phyloP scores from a whole-genome alignment of 176 grass and related monocot species.

The Rhipidocladum racemiflorum region DNA sequence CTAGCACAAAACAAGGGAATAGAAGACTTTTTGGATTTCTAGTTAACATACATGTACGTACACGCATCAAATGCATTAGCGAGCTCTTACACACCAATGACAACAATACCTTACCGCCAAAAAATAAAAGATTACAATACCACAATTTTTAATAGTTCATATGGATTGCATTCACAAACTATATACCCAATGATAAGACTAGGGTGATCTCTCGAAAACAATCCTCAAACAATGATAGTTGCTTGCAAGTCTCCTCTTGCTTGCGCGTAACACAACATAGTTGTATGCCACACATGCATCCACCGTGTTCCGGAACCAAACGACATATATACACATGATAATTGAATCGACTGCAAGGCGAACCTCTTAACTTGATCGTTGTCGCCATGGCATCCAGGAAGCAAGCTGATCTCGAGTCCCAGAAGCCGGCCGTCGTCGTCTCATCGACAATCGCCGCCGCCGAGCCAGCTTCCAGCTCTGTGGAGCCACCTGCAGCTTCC shows the following conservation, averaged over 20 bases:
- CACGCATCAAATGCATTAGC: neutral
- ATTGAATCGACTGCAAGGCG: neutral
- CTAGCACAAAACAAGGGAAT: neutral
- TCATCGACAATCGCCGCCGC: neutral
- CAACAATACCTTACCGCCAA: neutral
- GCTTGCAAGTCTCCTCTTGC: constrained; percentile 7
- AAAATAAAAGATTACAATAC: neutral
- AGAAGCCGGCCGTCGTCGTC: neutral
- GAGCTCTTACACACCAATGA: neutral
- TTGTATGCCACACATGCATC: neutral
- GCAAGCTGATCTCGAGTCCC: constrained; percentile 1
- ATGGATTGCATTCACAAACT: neutral
- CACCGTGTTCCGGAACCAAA: no score
- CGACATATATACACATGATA: neutral
- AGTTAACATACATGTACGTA: neutral
- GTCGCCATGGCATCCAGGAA: constrained; percentile 15
- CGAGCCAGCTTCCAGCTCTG: neutral
- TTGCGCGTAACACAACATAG: neutral
- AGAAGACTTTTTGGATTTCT: neutral
- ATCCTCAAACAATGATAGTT: neutral
- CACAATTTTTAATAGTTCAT: neutral
- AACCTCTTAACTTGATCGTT: neutral
- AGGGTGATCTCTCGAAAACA: neutral
- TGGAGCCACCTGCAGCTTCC: neutral
- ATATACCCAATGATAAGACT: neutral